phyloP scores from a whole-genome alignment of 805 yeast species.

The Priceomyces medius region DNA sequence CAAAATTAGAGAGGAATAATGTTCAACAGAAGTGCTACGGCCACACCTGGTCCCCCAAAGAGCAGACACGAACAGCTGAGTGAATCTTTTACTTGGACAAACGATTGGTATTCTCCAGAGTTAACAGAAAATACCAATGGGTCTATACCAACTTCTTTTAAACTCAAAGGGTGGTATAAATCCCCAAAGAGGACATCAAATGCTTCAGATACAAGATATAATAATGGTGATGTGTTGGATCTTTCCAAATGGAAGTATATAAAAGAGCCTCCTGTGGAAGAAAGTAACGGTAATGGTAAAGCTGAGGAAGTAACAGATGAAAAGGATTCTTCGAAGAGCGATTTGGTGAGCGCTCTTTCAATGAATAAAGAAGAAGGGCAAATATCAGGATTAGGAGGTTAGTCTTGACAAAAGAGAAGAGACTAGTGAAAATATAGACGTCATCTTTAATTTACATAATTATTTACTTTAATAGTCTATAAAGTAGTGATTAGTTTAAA shows the following conservation, averaged over 20 bases:
- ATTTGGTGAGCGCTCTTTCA: conserved; percentile 23
- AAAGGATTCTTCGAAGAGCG: conserved; percentile 15
- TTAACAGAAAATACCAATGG: conserved; percentile 7
- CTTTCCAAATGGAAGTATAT: conserved; percentile 36
- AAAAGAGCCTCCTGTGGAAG: conserved; percentile 51
- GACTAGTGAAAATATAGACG: too few species aligned
- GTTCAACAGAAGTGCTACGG: conserved; percentile 18
- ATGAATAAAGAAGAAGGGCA: conserved; percentile 25
- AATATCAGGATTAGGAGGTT: conserved; percentile 18
- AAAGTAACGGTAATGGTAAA: conserved; percentile 39
- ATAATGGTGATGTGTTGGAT: conserved; percentile 43
- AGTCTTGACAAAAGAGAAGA: too few species aligned
- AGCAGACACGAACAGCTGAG: conserved; percentile 19
- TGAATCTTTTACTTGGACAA: conserved; percentile 35
- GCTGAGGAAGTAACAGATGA: conserved; percentile 26
- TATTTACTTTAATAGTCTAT: not conserved
- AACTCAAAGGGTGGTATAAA: conserved; percentile 41
- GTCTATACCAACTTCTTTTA: conserved; percentile 11
- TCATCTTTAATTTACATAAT: not conserved
- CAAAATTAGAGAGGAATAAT: conserved; percentile 4
- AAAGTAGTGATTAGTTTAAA: conserved; percentile 29
- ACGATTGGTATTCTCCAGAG: conserved; percentile 37
- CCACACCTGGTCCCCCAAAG: conserved; percentile 15
- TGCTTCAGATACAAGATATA: conserved; percentile 10
- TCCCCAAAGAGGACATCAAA: conserved; percentile 19